Percentiles rank a stretch among this genome's conserved stretches.
Evolutionary conservation across 495 filamentous ascomycete species (phyloP).

Genomic region (Penicillium dipodomyicola): DNA sequence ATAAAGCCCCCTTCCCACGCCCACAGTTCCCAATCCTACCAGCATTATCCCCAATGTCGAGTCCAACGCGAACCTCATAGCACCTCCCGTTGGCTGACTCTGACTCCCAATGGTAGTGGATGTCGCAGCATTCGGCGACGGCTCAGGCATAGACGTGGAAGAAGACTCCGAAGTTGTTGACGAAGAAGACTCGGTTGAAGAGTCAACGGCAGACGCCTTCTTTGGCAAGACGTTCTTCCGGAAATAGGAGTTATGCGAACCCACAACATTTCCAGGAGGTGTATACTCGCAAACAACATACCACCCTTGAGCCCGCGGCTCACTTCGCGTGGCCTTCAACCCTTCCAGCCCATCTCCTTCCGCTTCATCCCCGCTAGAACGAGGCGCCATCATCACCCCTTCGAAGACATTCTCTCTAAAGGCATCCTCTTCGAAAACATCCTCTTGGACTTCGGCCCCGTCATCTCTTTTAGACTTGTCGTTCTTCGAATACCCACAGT

Average conservation of each 20-base stretch:
- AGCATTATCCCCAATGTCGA: conserved; percentile 12
- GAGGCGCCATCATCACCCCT: not conserved
- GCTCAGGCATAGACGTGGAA: not conserved
- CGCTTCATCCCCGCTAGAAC: conserved; percentile 8
- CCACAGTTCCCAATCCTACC: conserved; percentile 15
- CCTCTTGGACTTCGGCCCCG: not conserved
- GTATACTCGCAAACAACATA: conserved; percentile 80
- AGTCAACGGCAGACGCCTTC: not conserved
- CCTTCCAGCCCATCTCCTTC: not conserved
- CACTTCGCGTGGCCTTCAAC: not conserved
- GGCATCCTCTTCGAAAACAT: not conserved
- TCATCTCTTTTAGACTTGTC: conserved; percentile 5
- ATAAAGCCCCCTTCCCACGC: conserved; percentile 21
- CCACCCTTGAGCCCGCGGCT: conserved; percentile 54
- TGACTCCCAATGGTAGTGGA: not conserved
- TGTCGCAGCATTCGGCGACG: conserved; percentile 1
- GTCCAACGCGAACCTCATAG: not conserved
- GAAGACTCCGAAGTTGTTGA: conserved; percentile 16
- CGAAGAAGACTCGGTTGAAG: not conserved
- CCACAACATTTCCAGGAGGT: conserved; percentile 70
- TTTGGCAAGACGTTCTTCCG: conserved; percentile 39
- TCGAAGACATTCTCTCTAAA: not conserved
- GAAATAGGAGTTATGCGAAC: conserved; percentile 51
- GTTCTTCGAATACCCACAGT: conserved; percentile 48
- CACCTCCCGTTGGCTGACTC: conserved; percentile 12